Percentiles rank a stretch among this genome's conserved stretches.
Evolutionary conservation across 306 rosid genomes (phyloP).

Genomic region (Arachis stenosperma): DNA sequence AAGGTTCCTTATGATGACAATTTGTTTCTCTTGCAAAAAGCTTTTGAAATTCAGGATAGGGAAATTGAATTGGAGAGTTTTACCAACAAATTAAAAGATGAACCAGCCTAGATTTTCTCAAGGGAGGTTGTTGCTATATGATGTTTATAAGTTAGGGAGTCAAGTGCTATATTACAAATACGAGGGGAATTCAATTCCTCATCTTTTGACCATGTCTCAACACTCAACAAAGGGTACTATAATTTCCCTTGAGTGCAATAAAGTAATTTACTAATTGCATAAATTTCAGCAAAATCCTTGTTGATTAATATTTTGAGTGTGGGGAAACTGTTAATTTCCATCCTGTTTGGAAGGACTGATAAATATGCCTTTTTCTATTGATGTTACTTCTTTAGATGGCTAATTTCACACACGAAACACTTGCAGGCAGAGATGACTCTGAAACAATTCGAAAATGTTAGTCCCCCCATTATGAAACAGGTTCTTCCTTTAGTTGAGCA

Average conservation of each 20-base stretch:
- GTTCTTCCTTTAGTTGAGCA: conserved; percentile 96
- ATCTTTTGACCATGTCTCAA: conserved; percentile 14
- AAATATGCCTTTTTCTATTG: conserved; percentile 10
- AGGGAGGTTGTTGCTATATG: conserved; percentile 45
- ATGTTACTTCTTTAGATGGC: conserved; percentile 37
- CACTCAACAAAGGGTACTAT: conserved; percentile 18
- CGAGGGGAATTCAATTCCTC: not conserved
- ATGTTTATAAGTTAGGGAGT: conserved; percentile 35
- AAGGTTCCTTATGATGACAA: conserved; percentile 15
- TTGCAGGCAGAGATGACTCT: conserved; percentile 96
- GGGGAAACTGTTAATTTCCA: conserved; percentile 16
- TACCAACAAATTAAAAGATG: conserved; percentile 20
- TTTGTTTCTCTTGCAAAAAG: conserved; percentile 25
- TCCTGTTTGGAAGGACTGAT: conserved; percentile 19
- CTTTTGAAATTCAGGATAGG: conserved; percentile 29
- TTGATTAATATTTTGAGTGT: conserved; percentile 1
- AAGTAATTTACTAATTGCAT: conserved; percentile 15
- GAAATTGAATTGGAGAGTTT: conserved; percentile 15
- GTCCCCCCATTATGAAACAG: conserved; percentile 98
- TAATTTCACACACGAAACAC: conserved; percentile 36
- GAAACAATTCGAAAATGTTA: conserved; percentile 75
- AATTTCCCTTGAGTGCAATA: conserved; percentile 17
- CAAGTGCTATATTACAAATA: conserved; percentile 34
- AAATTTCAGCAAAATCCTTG: not conserved
- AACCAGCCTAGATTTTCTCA: conserved; percentile 21